A percentile compares a stretch with the other conserved stretches of the same genome.
Conservation (phyloP, 805 yeast genomes). For the Candida koratica region DNA sequence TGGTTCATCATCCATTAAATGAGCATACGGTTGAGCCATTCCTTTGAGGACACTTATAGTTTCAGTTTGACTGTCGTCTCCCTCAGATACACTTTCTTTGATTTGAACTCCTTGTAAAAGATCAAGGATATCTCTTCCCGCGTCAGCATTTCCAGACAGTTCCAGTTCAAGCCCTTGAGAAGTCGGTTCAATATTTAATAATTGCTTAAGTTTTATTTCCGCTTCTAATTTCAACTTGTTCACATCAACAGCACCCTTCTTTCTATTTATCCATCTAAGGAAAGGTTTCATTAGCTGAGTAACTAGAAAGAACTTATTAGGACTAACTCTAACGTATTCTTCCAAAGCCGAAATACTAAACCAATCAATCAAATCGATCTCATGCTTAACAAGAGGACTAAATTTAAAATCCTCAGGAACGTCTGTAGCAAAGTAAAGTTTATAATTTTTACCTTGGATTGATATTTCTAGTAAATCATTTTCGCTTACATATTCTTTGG, state of each 20-base stretch:
- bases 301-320: conserved; percentile 43
- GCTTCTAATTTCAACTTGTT: conserved; percentile 59
- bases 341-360: conserved; percentile 46
- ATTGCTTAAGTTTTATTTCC: conserved; percentile 58
- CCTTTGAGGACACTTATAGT: conserved; percentile 15
- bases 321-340: conserved; percentile 39
- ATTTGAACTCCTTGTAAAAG: conserved; percentile 43
- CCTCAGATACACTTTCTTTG: conserved; percentile 5
- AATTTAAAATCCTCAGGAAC: conserved; percentile 77
- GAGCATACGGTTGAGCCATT: conserved; percentile 17
- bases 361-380: conserved; percentile 84
- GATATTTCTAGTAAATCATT: conserved; percentile 78
- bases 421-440: conserved; percentile 71
- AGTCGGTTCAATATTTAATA: conserved; percentile 52
- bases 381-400: conserved; percentile 80
- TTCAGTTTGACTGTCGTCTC: conserved; percentile 3
- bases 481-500: conserved; percentile 60
- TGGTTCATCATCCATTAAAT: conserved; percentile 15
- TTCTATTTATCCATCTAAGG: conserved; percentile 51
- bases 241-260: conserved; percentile 50
- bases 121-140: conserved; percentile 73
- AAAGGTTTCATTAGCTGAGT: conserved; percentile 49
- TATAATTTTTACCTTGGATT: conserved; percentile 76
- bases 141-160: conserved; percentile 41
- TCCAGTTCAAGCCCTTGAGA: conserved; percentile 14